Evolutionary conservation across 2,329 filamentous ascomycete species (phyloP), one percentile per base, ranked within the genome.

Genomic region (Claviceps digitariae): DNA sequence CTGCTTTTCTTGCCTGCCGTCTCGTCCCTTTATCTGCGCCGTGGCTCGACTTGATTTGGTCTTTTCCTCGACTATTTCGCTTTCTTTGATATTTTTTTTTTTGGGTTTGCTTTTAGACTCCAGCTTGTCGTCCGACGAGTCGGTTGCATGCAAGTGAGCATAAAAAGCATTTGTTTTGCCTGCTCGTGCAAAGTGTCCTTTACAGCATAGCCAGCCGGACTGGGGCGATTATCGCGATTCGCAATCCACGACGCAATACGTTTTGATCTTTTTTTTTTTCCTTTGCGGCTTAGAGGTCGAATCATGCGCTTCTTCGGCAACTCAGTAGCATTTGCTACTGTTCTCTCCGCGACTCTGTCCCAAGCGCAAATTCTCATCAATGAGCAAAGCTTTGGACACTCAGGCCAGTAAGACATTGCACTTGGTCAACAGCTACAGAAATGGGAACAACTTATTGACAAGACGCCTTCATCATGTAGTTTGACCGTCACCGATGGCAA

Each of bases 321-420:
- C 9, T 57, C 48, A 48, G 64, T 69, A 53, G 61, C 69, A 52
- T 61, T 74, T 57, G 67, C 69, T 56, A 63, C 71, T 52, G 65
- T 73, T 58, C 66, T 78, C 56, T 70, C 69, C 57, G 70, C 72
- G 54, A 64, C 72, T 61, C 60, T 79, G 52, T 75, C 77, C 38
- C 74, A 78, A 52, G 83, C 84, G 38, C 80, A 86, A 62, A 82
- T 79, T 61, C 72, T 88, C 52, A 78, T 88, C 63, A 84, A 82
- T 59, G 81, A 83, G 62, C 76, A 89, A 49, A 90, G 86, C 66
- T 94, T 94, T 66, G 89, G 89, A 40, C 79, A 86, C 63, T 77
- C 78, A 56, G 75, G 76, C 61, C 79, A 74, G 83, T 85, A 71
- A 45, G 68, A 60, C 36, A 4, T 8, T 25, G 21, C 15, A 46